Base-by-base conservation (phyloP, 495 filamentous ascomycete genomes). In the Podospora australis region DNA sequence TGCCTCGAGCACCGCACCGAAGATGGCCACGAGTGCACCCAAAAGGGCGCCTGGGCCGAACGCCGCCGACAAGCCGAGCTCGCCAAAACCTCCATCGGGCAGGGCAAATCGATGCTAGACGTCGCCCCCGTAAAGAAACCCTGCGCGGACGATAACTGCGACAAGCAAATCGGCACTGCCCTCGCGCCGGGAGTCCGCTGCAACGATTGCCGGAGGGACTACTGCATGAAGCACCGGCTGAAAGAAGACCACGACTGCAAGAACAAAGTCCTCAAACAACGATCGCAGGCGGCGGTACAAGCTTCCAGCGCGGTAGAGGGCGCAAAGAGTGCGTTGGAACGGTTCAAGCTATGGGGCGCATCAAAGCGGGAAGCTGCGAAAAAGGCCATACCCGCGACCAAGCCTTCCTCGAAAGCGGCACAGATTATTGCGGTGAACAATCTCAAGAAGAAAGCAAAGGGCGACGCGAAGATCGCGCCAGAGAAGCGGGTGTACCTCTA, bases 1-100 rank as follows among this genome's bases (percentile, higher is more conserved):
- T 98, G 92, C 65, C 86, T 94, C 60, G 89, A 96, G 63, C 92
- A 98, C 77, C 88, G 92, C 45, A 86, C 81, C 60, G 91, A 96
- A 68, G 78, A 79, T 40, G 71, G 86, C 0, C 92, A 98, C 72
- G 74, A 76, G 56, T 98, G 92, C 65, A 54, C 83, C 13, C 78
- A 85, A 46, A 84, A 79, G 16, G 92, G 91, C 48, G 89, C 86
- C 64, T 96, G 90, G 91, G 90, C 90, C 4, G 76, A 77, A 30
- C 79, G 80, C 1, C 70, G 77, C 48, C 74, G 80, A 17, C 80
- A 76, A 50, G 79, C 84, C 25, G 72, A 72, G 28, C 61, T 75
- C 0, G 50, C 65, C 10, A 60, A 51, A n/a, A 66, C 63, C n/a
- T 68, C 73, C 3, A 64, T 63, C 21, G 73, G 73, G 52, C 65